Conservation (phyloP, 2,329 filamentous ascomycete genomes). For the Ophiognomonia clavigignenti-juglandacearum region DNA sequence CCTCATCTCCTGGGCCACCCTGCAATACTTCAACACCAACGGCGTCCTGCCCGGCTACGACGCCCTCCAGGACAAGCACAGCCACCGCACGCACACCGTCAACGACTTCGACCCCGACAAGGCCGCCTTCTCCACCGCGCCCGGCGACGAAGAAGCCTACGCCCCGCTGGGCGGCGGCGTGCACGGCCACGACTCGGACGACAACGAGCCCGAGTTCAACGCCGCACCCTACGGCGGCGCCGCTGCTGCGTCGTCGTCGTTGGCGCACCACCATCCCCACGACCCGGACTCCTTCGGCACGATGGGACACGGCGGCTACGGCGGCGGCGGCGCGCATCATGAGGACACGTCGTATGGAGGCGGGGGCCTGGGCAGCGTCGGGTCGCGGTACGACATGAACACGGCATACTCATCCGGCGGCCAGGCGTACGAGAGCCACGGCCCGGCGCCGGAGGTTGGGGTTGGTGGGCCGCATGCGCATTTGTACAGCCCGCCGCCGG, state of each 20-base stretch:
- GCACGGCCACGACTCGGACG: slow-evolving; percentile 43
- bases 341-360: too few species aligned
- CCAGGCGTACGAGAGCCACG: slow-evolving; percentile 4
- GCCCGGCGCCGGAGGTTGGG: background rate
- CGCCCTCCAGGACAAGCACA: slow-evolving; percentile 25
- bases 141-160: slow-evolving; percentile 63
- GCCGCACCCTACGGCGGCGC: slow-evolving; percentile 17
- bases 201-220: slow-evolving; percentile 24
- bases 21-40: slow-evolving; percentile 59
- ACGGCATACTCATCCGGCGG: slow-evolving; percentile 8
- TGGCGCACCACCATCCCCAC: too few species aligned
- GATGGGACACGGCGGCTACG: background rate
- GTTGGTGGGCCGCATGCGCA: slow-evolving; percentile 15
- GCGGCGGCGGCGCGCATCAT: background rate
- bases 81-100: slow-evolving; percentile 24
- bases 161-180: slow-evolving; percentile 48
- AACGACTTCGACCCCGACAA: slow-evolving; percentile 64
- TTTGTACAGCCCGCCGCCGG: slow-evolving; percentile 32
- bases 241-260: background rate
- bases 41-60: slow-evolving; percentile 59
- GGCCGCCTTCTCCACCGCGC: slow-evolving; percentile 63
- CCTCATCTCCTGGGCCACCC: slow-evolving; percentile 54
- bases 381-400: slow-evolving; percentile 4
- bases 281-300: too few species aligned
- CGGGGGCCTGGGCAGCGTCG: background rate